phyloP scores from a whole-genome alignment of 345 rosid genomes.

The Salix viminalis region DNA sequence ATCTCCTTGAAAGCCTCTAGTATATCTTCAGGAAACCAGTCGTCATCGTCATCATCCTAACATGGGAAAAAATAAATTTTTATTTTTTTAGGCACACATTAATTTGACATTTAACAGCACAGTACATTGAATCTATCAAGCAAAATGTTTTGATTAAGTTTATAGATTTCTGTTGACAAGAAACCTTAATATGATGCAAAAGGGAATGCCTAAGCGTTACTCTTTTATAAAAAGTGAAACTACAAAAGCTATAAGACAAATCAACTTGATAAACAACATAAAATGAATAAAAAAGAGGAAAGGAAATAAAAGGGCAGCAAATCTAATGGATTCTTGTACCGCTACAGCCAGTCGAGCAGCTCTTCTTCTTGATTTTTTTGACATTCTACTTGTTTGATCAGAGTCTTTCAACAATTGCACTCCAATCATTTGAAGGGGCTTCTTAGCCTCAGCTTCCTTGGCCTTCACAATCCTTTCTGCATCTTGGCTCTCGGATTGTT shows the following conservation, averaged over 20 bases:
- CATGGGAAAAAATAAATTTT: conserved; percentile 5
- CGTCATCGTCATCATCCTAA: conserved; percentile 81
- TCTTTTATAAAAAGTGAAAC: too few species aligned
- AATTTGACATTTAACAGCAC: background rate
- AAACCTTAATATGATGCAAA: background rate
- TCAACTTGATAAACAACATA: background rate
- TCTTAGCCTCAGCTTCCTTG: conserved; percentile 78
- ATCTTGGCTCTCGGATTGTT: conserved; percentile 59
- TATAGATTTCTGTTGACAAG: background rate
- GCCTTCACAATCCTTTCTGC: conserved; percentile 54
- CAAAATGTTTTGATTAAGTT: background rate
- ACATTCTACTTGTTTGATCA: conserved; percentile 42
- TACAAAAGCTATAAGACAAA: background rate
- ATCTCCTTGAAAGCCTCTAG: conserved; percentile 86
- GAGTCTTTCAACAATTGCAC: conserved; percentile 86
- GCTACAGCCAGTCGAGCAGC: conserved; percentile 54
- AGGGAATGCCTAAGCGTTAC: background rate
- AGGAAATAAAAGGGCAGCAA: background rate
- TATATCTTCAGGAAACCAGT: conserved; percentile 87
- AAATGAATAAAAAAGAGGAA: background rate
- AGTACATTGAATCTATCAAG: background rate
- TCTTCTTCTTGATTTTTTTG: conserved; percentile 65
- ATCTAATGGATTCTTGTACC: conserved; percentile 32
- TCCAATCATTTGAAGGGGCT: conserved; percentile 89
- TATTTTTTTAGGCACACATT: background rate